phyloP scores from a whole-genome alignment of 345 rosid genomes.

The Pugionium dolabratum region DNA sequence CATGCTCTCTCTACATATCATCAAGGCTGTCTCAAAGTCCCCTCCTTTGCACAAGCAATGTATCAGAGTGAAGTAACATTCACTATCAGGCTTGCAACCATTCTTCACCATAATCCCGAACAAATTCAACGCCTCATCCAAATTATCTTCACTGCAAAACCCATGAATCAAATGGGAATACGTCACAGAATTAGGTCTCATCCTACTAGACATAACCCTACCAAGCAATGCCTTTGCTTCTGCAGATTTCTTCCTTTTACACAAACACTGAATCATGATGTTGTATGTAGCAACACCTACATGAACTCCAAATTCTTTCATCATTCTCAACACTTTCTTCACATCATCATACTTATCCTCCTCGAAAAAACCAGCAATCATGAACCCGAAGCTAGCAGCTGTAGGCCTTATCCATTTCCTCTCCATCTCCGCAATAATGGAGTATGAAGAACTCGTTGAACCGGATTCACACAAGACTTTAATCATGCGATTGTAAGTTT shows the following conservation, averaged over 20 bases:
- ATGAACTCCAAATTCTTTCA: slow-evolving; percentile 48
- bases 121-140: slow-evolving; percentile 64
- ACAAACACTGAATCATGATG: slow-evolving; percentile 65
- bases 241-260: slow-evolving; percentile 52
- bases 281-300: slow-evolving; percentile 56
- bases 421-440: slow-evolving; percentile 74
- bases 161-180: slow-evolving; percentile 69
- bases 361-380: slow-evolving; percentile 64
- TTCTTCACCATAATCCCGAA: slow-evolving; percentile 51
- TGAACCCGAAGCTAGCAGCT: slow-evolving; percentile 49
- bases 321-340: slow-evolving; percentile 64
- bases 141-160: slow-evolving; percentile 61
- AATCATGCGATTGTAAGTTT: slow-evolving; percentile 61
- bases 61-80: slow-evolving; percentile 57
- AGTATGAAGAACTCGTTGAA: slow-evolving; percentile 58
- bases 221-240: slow-evolving; percentile 69
- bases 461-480: slow-evolving; percentile 61
- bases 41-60: slow-evolving; percentile 53
- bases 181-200: slow-evolving; percentile 53
- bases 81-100: slow-evolving; percentile 52
- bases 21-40: slow-evolving; percentile 65
- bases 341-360: slow-evolving; percentile 78
- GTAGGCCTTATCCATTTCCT: slow-evolving; percentile 59
- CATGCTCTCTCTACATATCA: slow-evolving; percentile 44
- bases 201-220: slow-evolving; percentile 50